Percentiles rank a stretch among this genome's conserved stretches.
Conservation (phyloP, 2,329 filamentous ascomycete genomes). For the Diaporthe helianthi region DNA sequence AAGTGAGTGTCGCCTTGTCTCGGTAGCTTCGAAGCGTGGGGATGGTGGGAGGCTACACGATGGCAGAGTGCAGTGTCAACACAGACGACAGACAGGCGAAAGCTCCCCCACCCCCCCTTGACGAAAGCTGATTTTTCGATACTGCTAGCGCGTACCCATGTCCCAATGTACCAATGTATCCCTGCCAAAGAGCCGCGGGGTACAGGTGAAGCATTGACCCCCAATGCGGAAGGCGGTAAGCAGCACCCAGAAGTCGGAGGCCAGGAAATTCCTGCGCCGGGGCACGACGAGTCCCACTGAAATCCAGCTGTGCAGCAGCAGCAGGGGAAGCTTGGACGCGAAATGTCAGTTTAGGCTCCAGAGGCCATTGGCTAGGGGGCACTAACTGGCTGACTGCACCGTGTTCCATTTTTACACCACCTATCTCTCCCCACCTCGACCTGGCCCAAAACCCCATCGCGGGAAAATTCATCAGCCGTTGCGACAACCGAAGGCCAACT, state of each 20-base stretch:
- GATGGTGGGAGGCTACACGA: constrained; percentile 19
- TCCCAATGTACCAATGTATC: constrained; percentile 5
- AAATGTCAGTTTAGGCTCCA: constrained; percentile 4
- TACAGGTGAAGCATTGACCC: background rate
- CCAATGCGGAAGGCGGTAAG: constrained; percentile 14
- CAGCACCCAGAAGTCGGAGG: background rate
- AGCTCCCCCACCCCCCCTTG: constrained; percentile 25
- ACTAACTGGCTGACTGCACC: background rate
- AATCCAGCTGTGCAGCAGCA: background rate
- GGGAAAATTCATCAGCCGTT: constrained; percentile 33
- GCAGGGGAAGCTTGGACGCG: constrained; percentile 16
- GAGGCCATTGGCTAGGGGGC: background rate
- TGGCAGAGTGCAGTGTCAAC: constrained; percentile 29
- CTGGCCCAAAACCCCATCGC: constrained; percentile 29
- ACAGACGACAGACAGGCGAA: constrained; percentile 10
- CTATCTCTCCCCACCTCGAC: constrained; percentile 23
- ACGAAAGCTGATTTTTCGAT: constrained; percentile 32
- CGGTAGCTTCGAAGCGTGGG: constrained; percentile 16
- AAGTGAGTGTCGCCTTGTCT: constrained; percentile 2
- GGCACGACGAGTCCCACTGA: constrained; percentile 11
- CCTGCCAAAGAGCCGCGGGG: constrained; percentile 26
- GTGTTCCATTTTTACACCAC: background rate
- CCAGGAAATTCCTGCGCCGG: constrained; percentile 28
- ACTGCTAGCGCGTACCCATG: constrained; percentile 29
- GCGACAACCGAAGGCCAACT: constrained; percentile 9